Percentiles rank a stretch among this genome's conserved stretches.
These are phyloP conservation scores for Phanerochaete carnosa DNA, from an alignment of 768 basidiomycete species.

Conservation along the genomic window DNA sequence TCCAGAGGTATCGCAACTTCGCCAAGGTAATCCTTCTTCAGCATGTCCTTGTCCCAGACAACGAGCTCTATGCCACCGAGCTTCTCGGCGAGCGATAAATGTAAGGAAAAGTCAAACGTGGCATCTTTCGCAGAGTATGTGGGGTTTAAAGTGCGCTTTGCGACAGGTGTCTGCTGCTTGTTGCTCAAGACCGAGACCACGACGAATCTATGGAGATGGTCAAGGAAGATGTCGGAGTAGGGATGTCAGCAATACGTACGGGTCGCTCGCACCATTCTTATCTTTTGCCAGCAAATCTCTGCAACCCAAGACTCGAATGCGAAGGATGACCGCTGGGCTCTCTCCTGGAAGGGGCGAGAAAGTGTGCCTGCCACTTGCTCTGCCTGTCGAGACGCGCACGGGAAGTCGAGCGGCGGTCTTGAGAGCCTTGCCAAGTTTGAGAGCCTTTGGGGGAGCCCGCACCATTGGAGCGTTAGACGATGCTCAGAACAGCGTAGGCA, in stretches of 20 bases:
- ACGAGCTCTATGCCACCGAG: constrained; percentile 80
- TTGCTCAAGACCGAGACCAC: constrained; percentile 58
- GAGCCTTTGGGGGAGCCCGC: constrained; percentile 34
- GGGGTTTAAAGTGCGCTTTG: constrained; percentile 72
- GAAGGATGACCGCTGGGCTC: constrained; percentile 59
- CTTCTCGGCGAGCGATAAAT: constrained; percentile 67
- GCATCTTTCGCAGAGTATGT: constrained; percentile 62
- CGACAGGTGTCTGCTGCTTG: constrained; percentile 69
- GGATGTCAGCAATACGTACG: constrained; percentile 44
- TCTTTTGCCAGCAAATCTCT: constrained; percentile 60
- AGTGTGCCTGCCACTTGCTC: constrained; percentile 21
- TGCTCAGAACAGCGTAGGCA: neutral
- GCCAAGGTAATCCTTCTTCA: constrained; percentile 92
- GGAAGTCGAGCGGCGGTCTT: constrained; percentile 57
- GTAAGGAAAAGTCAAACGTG: constrained; percentile 89
- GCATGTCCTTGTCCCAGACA: constrained; percentile 90
- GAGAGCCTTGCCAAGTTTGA: constrained; percentile 58
- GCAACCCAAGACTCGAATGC: constrained; percentile 68
- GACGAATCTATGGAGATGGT: constrained; percentile 51
- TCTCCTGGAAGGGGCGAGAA: constrained; percentile 56
- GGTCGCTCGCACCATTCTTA: constrained; percentile 69
- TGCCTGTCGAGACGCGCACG: constrained; percentile 29
- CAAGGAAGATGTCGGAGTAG: constrained; percentile 2
- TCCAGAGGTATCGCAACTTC: constrained; percentile 77
- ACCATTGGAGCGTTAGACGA: constrained; percentile 20